phyloP scores from a whole-genome alignment of 257 asterid species.

The Capsicum chinense region DNA sequence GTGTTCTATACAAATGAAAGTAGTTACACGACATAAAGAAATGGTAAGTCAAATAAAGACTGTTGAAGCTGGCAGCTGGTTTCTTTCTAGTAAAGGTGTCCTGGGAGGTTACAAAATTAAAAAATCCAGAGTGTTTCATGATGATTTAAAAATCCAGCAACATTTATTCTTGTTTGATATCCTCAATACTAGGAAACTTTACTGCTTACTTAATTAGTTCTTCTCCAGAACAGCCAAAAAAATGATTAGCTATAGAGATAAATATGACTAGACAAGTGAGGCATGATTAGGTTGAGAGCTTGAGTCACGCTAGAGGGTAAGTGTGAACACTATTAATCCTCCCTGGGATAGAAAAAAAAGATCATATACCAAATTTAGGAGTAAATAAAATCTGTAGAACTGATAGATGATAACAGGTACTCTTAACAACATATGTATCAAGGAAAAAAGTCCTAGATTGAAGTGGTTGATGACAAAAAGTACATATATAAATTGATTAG shows the following conservation, averaged over 20 bases:
- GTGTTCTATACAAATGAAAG: background rate
- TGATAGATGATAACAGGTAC: background rate
- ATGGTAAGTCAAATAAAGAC: slow-evolving; percentile 14
- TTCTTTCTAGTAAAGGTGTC: background rate
- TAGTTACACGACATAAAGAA: slow-evolving; percentile 4
- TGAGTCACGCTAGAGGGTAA: too few relatives aligned
- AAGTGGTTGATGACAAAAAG: background rate
- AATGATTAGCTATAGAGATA: background rate
- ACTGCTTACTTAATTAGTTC: background rate
- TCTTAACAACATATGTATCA: background rate
- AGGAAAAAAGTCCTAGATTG: background rate
- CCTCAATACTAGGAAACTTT: background rate
- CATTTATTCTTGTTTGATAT: background rate
- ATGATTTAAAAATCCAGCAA: background rate
- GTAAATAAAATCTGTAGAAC: background rate
- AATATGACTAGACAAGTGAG: background rate
- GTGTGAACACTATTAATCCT: too few relatives aligned
- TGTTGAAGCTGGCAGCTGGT: background rate
- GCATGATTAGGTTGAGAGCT: too few relatives aligned
- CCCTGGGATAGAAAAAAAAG: too few relatives aligned
- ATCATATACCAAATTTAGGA: background rate
- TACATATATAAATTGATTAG: background rate
- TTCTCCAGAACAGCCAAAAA: background rate
- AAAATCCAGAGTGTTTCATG: background rate
- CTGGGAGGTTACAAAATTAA: background rate